Evolutionary conservation across 1,139 yeast genomes (phyloP).

Genomic region (Williopsis jadinii): DNA sequence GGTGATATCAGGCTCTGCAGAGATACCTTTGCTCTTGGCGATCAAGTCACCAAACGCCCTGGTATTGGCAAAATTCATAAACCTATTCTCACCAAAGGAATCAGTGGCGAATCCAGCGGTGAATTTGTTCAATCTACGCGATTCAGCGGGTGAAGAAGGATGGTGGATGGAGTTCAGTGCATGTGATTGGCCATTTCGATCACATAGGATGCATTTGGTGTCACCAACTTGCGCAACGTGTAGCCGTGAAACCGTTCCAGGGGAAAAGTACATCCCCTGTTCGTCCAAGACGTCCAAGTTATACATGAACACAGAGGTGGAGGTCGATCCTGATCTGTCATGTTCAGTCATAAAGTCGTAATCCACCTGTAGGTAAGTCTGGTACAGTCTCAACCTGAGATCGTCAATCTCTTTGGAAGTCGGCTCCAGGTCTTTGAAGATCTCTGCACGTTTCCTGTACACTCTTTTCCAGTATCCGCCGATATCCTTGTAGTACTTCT

Average conservation of each 20-base stretch:
- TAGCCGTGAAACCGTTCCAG: slow-evolving; percentile 59
- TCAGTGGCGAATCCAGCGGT: slow-evolving; percentile 77
- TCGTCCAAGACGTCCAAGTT: slow-evolving; percentile 29
- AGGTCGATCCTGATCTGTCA: slow-evolving; percentile 66
- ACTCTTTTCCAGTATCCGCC: slow-evolving; percentile 92
- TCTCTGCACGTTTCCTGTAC: slow-evolving; percentile 42
- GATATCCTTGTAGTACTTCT: slow-evolving; percentile 46
- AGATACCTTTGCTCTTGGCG: slow-evolving; percentile 76
- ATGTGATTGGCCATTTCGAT: slow-evolving; percentile 69
- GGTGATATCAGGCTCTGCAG: slow-evolving; percentile 86
- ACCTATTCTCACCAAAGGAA: slow-evolving; percentile 90
- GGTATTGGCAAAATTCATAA: slow-evolving; percentile 76
- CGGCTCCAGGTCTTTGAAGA: slow-evolving; percentile 35
- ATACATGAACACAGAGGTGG: slow-evolving; percentile 71
- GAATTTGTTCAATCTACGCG: slow-evolving; percentile 60
- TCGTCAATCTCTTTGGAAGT: slow-evolving; percentile 40
- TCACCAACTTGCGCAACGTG: slow-evolving; percentile 94
- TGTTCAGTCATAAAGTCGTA: slow-evolving; percentile 28
- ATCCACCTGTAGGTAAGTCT: slow-evolving; percentile 60
- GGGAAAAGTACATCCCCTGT: slow-evolving; percentile 60
- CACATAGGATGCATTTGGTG: slow-evolving; percentile 79
- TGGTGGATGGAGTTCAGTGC: slow-evolving; percentile 78
- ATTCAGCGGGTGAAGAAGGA: slow-evolving; percentile 78
- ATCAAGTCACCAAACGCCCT: slow-evolving; percentile 85
- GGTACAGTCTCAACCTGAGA: slow-evolving; percentile 49